Conservation (phyloP, 768 basidiomycete species). For the Tricholoma furcatifolium region DNA sequence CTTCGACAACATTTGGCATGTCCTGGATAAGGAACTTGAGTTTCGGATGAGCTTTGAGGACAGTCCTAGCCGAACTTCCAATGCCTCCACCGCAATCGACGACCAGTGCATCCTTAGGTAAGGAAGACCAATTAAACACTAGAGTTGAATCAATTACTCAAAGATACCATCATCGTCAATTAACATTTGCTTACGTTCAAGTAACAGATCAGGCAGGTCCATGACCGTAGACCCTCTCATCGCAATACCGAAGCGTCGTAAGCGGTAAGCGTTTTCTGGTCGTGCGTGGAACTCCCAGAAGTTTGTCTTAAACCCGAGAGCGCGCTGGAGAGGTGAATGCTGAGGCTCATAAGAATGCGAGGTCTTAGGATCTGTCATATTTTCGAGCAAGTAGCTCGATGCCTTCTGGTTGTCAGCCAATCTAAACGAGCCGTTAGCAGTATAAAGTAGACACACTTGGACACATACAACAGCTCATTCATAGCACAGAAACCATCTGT, state of each 20-base stretch:
- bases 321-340: constrained; percentile 18
- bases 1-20: constrained; percentile 27
- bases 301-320: constrained; percentile 16
- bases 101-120: constrained; percentile 46
- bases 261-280: no score
- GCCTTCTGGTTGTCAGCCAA: constrained; percentile 24
- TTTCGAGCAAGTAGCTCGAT: constrained; percentile 26
- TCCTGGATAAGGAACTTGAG: no score
- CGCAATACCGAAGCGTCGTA: constrained; percentile 26
- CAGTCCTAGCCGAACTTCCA: no score
- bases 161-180: neutral
- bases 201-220: constrained; percentile 16
- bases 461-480: constrained; percentile 20
- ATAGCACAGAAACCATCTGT: no score
- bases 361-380: constrained; percentile 20
- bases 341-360: constrained; percentile 17
- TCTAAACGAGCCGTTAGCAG: constrained; percentile 11
- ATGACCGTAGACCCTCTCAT: constrained; percentile 23
- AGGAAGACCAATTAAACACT: constrained; percentile 57
- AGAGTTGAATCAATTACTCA: neutral
- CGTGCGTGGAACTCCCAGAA: constrained; percentile 21
- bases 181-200: constrained; percentile 14
- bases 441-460: neutral
- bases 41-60: no score
- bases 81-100: constrained; percentile 71